Percentiles rank a stretch among this genome's conserved stretches.
Evolutionary conservation across 805 yeast genomes (phyloP).

Genomic region (Myxozyma melibiosi): DNA sequence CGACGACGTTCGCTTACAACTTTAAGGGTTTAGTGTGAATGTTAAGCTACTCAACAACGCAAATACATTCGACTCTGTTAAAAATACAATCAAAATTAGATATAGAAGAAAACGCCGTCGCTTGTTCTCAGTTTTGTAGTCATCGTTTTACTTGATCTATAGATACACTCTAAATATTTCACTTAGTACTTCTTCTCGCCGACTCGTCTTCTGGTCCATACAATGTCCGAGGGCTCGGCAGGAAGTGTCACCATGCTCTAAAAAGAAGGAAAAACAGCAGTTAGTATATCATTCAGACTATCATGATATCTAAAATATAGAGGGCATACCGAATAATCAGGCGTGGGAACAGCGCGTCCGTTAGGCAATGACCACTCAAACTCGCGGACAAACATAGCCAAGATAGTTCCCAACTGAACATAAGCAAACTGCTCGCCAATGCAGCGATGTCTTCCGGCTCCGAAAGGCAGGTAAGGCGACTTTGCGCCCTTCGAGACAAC

Average conservation of each 20-base stretch:
- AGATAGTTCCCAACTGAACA: constrained; percentile 84
- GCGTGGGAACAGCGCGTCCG: constrained; percentile 43
- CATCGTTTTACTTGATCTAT: too few relatives aligned
- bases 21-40: too few relatives aligned
- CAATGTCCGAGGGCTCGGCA: constrained; percentile 54
- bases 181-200: constrained; percentile 17
- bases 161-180: neutral
- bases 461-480: constrained; percentile 95
- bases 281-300: too few relatives aligned
- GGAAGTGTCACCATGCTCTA: constrained; percentile 95
- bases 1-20: too few relatives aligned
- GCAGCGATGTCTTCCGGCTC: constrained; percentile 99
- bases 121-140: too few relatives aligned
- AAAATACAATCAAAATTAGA: neutral
- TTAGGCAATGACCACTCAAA: constrained; percentile 72
- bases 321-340: constrained; percentile 34
- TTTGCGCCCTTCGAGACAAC: constrained; percentile 88
- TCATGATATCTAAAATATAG: neutral
- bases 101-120: neutral
- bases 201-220: constrained; percentile 34
- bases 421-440: constrained; percentile 98
- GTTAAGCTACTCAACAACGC: neutral
- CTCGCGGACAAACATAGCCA: constrained; percentile 72
- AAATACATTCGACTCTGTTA: neutral
- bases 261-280: constrained; percentile 72